These are phyloP conservation scores for Amylocarpus encephaloides DNA, from an alignment of 2,329 filamentous ascomycete genomes.

Conservation along the genomic window DNA sequence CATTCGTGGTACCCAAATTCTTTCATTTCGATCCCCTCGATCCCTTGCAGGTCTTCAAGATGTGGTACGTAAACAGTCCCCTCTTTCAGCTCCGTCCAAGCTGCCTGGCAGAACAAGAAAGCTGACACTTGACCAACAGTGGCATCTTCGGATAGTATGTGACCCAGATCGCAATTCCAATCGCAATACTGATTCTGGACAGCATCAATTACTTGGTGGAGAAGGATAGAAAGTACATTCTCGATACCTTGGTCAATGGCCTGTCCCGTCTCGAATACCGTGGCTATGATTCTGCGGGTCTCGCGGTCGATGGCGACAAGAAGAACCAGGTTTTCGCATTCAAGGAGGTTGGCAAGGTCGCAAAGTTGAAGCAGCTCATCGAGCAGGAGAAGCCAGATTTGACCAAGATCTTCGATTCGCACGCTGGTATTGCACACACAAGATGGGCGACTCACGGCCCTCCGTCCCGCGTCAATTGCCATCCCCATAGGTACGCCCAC, in stretches of 20 bases:
- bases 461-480: conserved; percentile 92
- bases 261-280: conserved; percentile 95
- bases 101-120: not conserved
- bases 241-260: conserved; percentile 94
- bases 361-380: conserved; percentile 90
- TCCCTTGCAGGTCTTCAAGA: conserved; percentile 7
- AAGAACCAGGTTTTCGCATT: conserved; percentile 95
- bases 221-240: conserved; percentile 94
- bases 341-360: conserved; percentile 99
- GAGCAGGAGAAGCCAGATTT: conserved; percentile 76
- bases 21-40: conserved; percentile 1
- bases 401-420: conserved; percentile 92
- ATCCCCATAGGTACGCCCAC: conserved; percentile 81
- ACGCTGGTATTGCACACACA: conserved; percentile 97
- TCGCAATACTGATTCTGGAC: not conserved
- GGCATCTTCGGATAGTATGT: conserved; percentile 15
- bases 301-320: conserved; percentile 96
- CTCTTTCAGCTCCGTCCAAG: conserved; percentile 4
- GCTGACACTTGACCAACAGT: conserved; percentile 9
- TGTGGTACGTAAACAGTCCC: conserved; percentile 13
- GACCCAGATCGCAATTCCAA: not conserved
- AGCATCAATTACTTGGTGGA: conserved; percentile 84
- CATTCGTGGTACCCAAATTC: not conserved
- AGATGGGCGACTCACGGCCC: conserved; percentile 97
- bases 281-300: conserved; percentile 94